Base-by-base conservation (phyloP, 495 filamentous ascomycete genomes). In the Cercophora samala region DNA sequence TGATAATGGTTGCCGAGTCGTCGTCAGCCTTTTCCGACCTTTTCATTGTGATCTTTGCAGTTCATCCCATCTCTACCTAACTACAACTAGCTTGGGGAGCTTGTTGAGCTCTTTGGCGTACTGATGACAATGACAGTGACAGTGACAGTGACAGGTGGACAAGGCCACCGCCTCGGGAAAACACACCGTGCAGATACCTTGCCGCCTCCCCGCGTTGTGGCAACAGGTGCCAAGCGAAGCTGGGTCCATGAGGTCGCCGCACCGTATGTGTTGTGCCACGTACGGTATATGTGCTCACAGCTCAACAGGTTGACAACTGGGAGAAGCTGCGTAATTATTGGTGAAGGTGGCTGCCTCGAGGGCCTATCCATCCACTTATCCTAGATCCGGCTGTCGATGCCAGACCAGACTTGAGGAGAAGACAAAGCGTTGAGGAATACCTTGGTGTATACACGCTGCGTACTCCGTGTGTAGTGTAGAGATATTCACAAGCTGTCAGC, bases 231-330 rank as follows among this genome's bases (percentile, higher is more conserved):
- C 69, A 70, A 70, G 64, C 61, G 23, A 15, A 55, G 64, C 17
- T 60, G 46, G n/a, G n/a, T 24, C 29, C 55, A 23, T 46, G 37
- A 46, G 22, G 68, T 61, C 55, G 21, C 64, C 56, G 60, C 68
- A 64, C 64, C 64, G 46, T 64, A 64, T 64, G 60, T 64, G 68
- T 55, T 29, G 60, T 62, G 60, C 63, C 64, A 69, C 61, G 64
- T 69, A 66, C 64, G 64, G 60, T 66, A n/a, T 22, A n/a, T 4
- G n/a, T 62, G 24, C 37, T 29, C 26, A 29, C 26, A 29, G 26
- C 26, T 21, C 60, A 29, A 29, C 60, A 62, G 25, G n/a, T 25
- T 62, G 17, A 25, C 17, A 62, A 19, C 25, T 19, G 58, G 23
- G 17, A 18, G 58, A 23, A 19, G 5, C 26, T n/a, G 26, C 17